phyloP scores from a whole-genome alignment of 2,329 filamentous ascomycete species.

The Fusarium armeniacum region DNA sequence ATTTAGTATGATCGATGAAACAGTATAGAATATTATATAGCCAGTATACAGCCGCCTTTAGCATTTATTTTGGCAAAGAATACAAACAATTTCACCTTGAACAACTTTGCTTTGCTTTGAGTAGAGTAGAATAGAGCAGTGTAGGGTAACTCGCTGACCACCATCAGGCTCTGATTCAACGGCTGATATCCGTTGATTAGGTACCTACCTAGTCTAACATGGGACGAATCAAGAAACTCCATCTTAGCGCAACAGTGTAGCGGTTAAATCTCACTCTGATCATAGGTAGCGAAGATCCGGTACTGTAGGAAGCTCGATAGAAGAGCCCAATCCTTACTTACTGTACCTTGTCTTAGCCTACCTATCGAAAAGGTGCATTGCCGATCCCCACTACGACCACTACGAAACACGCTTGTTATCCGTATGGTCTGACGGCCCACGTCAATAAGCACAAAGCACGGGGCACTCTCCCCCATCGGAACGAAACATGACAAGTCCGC shows the following conservation, averaged over 20 bases:
- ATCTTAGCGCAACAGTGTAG: slow-evolving; percentile 2
- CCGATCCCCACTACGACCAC: slow-evolving; percentile 39
- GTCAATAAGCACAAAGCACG: slow-evolving; percentile 39
- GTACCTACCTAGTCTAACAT: background rate
- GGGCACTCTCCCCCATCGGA: slow-evolving; percentile 38
- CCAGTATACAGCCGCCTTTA: background rate
- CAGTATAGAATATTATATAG: background rate
- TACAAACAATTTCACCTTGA: background rate
- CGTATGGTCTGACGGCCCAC: slow-evolving; percentile 40
- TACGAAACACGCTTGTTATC: slow-evolving; percentile 45
- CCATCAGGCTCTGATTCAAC: background rate
- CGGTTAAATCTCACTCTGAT: slow-evolving; percentile 16
- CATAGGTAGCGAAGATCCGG: slow-evolving; percentile 31
- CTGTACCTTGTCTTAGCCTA: background rate
- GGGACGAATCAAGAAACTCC: slow-evolving; percentile 1
- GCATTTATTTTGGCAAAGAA: background rate
- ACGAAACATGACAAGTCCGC: slow-evolving; percentile 40
- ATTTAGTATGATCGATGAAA: too few relatives aligned
- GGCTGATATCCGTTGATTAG: background rate
- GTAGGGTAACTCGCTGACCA: background rate
- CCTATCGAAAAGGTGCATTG: slow-evolving; percentile 16
- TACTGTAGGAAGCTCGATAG: slow-evolving; percentile 8
- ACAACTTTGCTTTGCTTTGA: background rate
- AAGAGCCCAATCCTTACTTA: background rate
- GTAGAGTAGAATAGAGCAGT: fast-evolving